Percentiles rank a stretch among this genome's conserved stretches.
Conservation (phyloP, 257 asterid genomes). For the Lycium barbarum region DNA sequence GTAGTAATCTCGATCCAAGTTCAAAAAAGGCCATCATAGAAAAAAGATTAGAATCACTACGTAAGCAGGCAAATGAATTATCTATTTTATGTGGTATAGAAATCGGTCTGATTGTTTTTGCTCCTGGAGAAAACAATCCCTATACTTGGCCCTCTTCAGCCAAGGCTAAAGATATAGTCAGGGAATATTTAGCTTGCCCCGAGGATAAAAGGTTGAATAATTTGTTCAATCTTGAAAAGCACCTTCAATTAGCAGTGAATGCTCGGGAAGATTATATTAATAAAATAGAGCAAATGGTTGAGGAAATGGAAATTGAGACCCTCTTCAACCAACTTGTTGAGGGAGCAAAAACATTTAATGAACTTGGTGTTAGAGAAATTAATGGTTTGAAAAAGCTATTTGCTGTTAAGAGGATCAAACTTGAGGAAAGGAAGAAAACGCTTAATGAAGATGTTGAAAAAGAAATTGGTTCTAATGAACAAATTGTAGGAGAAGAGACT, state of each 20-base stretch:
- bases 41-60: conserved; percentile 40
- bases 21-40: conserved; percentile 28
- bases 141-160: conserved; percentile 49
- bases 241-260: neutral
- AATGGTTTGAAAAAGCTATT: too few relatives aligned
- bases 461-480: too few relatives aligned
- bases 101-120: conserved; percentile 38
- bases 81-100: conserved; percentile 48
- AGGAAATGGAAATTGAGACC: conserved; percentile 6
- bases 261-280: conserved; percentile 19
- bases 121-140: conserved; percentile 32
- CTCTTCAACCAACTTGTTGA: too few relatives aligned
- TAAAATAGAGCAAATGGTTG: conserved; percentile 37
- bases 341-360: too few relatives aligned
- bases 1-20: conserved; percentile 35
- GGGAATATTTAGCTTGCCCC: conserved; percentile 38
- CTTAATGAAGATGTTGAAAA: too few relatives aligned
- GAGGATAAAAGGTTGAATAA: conserved; percentile 41
- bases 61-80: conserved; percentile 49
- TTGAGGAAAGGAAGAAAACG: too few relatives aligned
- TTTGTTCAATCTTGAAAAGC: conserved; percentile 48
- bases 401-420: too few relatives aligned
- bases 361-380: too few relatives aligned
- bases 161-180: conserved; percentile 29
- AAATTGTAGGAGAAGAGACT: too few relatives aligned